These are phyloP conservation scores for Globisporangium echinulatum DNA, from an alignment of 352 stramenopile genomes.

Conservation along the genomic window DNA sequence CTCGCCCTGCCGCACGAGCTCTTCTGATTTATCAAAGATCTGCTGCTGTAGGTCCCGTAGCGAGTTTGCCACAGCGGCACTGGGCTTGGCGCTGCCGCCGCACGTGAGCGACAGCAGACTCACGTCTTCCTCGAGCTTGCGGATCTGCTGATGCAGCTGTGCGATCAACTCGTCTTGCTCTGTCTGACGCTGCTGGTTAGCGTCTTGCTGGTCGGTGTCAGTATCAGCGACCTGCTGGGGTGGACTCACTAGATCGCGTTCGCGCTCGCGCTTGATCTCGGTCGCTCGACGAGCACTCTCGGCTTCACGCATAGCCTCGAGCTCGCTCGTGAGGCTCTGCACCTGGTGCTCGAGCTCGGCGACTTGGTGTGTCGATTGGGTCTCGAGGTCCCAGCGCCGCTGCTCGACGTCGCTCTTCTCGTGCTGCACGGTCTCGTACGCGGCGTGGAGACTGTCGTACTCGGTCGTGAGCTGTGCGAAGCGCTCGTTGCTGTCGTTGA, in stretches of 20 bases:
- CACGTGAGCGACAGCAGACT: slow-evolving; percentile 30
- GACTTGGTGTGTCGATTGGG: slow-evolving; percentile 13
- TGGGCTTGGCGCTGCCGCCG: slow-evolving; percentile 9
- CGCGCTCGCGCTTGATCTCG: not conserved
- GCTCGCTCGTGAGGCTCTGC: slow-evolving; percentile 4
- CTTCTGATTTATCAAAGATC: slow-evolving; percentile 63
- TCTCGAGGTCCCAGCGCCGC: slow-evolving; percentile 18
- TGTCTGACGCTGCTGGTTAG: slow-evolving; percentile 24
- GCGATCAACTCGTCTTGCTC: slow-evolving; percentile 30
- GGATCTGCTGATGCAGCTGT: slow-evolving; percentile 27
- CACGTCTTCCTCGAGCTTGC: slow-evolving; percentile 47
- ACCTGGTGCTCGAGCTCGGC: slow-evolving; percentile 28
- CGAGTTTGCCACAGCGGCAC: slow-evolving; percentile 19
- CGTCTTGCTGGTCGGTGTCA: slow-evolving; percentile 22
- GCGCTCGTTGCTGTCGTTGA: slow-evolving; percentile 49
- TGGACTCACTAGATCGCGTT: not conserved
- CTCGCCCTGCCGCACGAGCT: slow-evolving; percentile 70
- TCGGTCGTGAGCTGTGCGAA: slow-evolving; percentile 47
- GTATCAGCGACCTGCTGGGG: not conserved
- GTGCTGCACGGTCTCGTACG: slow-evolving; percentile 27
- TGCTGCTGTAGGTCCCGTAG: slow-evolving; percentile 59
- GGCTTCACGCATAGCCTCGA: not conserved
- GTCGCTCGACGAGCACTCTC: not conserved
- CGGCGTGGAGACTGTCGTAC: slow-evolving; percentile 38
- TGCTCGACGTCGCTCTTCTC: slow-evolving; percentile 19